Evolutionary conservation across 768 basidiomycete genomes (phyloP), one percentile per base, ranked within the genome.

Genomic region (Russula dissimulans): DNA sequence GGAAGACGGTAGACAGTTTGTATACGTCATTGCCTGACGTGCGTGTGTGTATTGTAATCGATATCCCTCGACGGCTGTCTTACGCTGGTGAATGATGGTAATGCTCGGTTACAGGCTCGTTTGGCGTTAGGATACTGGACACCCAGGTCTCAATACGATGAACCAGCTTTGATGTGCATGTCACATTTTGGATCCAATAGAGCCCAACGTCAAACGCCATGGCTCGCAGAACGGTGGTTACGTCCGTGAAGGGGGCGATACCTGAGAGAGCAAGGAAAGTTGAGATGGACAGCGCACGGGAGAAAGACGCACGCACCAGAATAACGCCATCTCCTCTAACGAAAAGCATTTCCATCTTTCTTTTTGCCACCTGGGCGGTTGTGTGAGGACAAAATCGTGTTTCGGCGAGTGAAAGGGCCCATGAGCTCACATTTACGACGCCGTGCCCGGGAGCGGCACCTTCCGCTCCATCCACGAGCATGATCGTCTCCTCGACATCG

Each of bases 301-400:
- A 18, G 12, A 44, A 53, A 46, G 22, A 61, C 46, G 17, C 6
- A 44, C 49, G 62, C 63, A 97, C 95, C 71, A 98, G 76, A 65
- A 98, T 97, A 18, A 98, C 95, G 57, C 95, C 93, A 71, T 97
- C 95, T 53, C 95, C 95, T 71, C 97, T 79, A 1, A 99, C 95
- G 69, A 97, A 99, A 44, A 99, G 78, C 95, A 99, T 98, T 54
- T 95, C 92, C 81, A 95, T 85, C 72, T 91, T 93, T 68, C 95
- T 79, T 74, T 93, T 94, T 59, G 90, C 91, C 22, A 92, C 83
- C 94, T 95, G 68, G 3, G 29, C 59, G 8, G 29, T 36, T 34
- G 47, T 18, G 54, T 41, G 51, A 43, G 42, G 38, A 31, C 9
- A 14, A 17, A 29, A 22, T 32, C 12, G 11, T 39, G 22, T 26